These are phyloP conservation scores for Rasamsonia emersonii DNA, from an alignment of 2,329 filamentous ascomycete genomes.

Conservation along the genomic window DNA sequence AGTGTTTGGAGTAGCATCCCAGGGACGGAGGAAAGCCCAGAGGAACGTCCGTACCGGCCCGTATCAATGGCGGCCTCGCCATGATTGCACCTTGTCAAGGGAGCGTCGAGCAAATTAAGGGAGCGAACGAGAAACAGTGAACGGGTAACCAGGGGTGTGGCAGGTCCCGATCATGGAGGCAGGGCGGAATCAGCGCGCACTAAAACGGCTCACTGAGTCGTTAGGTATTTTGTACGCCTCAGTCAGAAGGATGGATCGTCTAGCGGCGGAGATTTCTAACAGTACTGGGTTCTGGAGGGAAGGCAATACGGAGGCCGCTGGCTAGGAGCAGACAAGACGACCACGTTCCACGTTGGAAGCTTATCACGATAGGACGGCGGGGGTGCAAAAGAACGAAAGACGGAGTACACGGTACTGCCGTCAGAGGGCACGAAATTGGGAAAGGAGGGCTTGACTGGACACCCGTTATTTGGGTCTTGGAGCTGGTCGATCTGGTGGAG, in stretches of 20 bases:
- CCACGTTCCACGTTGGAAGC: no score
- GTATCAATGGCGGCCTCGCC: constrained; percentile 37
- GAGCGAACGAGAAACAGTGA: background rate
- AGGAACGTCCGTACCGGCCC: constrained; percentile 32
- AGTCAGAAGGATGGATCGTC: constrained; percentile 1
- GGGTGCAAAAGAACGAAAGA: constrained; percentile 8
- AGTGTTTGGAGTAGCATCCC: background rate
- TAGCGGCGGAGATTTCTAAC: background rate
- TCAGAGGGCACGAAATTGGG: background rate
- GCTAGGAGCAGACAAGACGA: no score
- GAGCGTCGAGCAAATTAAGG: background rate
- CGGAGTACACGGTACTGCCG: constrained; percentile 7
- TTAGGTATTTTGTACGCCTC: background rate
- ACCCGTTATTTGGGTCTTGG: constrained; percentile 5
- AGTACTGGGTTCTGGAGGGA: no score
- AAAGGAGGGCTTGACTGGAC: constrained; percentile 1
- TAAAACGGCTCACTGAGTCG: background rate
- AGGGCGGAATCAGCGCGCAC: background rate
- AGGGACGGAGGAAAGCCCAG: background rate
- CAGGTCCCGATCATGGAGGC: constrained; percentile 5
- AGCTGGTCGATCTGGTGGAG: constrained; percentile 6
- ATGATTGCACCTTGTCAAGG: constrained; percentile 16
- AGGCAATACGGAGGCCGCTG: no score
- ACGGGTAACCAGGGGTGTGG: background rate
- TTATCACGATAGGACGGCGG: background rate